Evolutionary conservation across 805 yeast genomes (phyloP), one percentile per base, ranked within the genome.

Genomic region (Wickerhamiella hasegawae): DNA sequence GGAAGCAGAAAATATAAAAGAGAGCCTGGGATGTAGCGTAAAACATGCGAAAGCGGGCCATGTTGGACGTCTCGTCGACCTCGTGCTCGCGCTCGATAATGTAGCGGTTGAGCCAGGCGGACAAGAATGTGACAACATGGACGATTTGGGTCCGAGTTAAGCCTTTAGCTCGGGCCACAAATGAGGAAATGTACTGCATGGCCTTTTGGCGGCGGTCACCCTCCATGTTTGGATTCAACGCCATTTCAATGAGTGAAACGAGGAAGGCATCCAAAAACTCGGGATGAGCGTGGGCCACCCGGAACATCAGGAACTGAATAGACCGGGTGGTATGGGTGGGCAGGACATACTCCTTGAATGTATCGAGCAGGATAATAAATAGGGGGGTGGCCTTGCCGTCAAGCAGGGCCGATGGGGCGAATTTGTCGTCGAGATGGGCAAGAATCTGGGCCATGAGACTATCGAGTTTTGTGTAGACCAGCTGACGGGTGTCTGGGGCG

Each of bases 281-380:
- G 4, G 76, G 72, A 48, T 80, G 81, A 39, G 73, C 71, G 54
- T 85, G 96, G 6, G 93, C 72, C 18, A 77, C 65, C 43, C 75
- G 75, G 57, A 87, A 87, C 54, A 85, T 55, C 18, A 85, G 60
- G 51, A 79, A 87, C 56, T 87, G 98, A 17, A 82, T 75, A 28
- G 84, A 76, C 48, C 81, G 73, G 10, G 97, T 87, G 53, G 78
- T 77, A 55, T 85, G 94, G 1, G 98, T 90, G 18, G 96, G 92
- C 41, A 87, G 61, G 27, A 90, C 69, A 46, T 82, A 90, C 1
- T 83, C 67, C 48, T 73, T 75, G 65, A 87, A 87, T 18, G 81
- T 61, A 1, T 85, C 70, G 1, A 79, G 69, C 37, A 90, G 60
- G 2, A 81, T 76, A 45, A 76, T 76, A 59, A 76, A 87, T 12